These are phyloP conservation scores for Colletotrichum theobromicola DNA, from an alignment of 2,329 filamentous ascomycete species.

Conservation along the genomic window DNA sequence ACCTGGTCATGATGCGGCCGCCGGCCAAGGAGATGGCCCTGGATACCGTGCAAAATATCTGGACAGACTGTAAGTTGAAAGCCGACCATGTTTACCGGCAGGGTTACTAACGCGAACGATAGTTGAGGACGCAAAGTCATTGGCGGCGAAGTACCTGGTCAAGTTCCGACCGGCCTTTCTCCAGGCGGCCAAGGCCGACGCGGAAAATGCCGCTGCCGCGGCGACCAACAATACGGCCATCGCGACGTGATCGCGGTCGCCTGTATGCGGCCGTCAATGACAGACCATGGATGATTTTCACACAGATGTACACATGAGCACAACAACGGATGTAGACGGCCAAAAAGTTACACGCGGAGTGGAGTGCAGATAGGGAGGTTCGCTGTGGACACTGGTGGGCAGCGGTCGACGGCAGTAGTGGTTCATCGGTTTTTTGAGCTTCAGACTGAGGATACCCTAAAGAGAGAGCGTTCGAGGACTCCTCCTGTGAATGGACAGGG, in stretches of 20 bases:
- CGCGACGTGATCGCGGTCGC: slow-evolving; percentile 28
- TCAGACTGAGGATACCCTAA: neutral
- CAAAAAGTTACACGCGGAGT: neutral
- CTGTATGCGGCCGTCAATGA: neutral
- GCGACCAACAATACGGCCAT: slow-evolving; percentile 30
- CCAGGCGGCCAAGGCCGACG: slow-evolving; percentile 33
- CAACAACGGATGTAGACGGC: neutral
- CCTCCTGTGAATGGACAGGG: neutral
- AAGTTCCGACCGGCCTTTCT: slow-evolving; percentile 64
- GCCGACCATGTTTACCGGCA: neutral
- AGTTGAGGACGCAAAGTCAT: slow-evolving; percentile 68
- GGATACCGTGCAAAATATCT: slow-evolving; percentile 70
- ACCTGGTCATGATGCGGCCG: slow-evolving; percentile 71
- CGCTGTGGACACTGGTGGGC: neutral
- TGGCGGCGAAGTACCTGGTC: slow-evolving; percentile 66
- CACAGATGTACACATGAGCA: neutral
- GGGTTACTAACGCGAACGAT: slow-evolving; percentile 22
- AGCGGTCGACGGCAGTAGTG: neutral
- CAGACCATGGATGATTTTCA: neutral
- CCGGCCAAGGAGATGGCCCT: slow-evolving; percentile 67
- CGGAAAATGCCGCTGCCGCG: slow-evolving; percentile 23
- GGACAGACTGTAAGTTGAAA: slow-evolving; percentile 64
- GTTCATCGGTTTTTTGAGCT: neutral
- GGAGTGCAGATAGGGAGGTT: neutral
- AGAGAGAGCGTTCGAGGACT: neutral